Evolutionary conservation across 2,329 filamentous ascomycete genomes (phyloP).

Genomic region (Cadophora sp.): DNA sequence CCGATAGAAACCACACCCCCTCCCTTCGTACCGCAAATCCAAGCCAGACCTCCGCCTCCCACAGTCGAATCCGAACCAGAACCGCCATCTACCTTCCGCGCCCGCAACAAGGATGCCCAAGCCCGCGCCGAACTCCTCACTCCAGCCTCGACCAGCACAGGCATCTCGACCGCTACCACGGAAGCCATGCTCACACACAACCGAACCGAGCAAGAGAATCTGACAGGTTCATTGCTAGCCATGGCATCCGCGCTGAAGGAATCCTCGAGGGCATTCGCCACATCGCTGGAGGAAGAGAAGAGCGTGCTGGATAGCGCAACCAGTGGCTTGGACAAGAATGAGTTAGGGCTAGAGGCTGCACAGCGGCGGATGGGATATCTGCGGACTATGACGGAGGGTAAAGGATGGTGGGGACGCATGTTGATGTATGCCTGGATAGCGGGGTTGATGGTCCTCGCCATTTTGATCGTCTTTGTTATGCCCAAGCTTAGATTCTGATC

Average conservation of each 20-base stretch:
- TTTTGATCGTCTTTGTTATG: conserved; percentile 83
- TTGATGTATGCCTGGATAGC: conserved; percentile 86
- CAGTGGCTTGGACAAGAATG: conserved; percentile 78
- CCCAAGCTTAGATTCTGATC: conserved; percentile 84
- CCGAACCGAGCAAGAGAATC: conserved; percentile 79
- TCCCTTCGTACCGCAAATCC: conserved; percentile 14
- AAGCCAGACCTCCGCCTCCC: conserved; percentile 12
- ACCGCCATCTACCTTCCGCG: conserved; percentile 36
- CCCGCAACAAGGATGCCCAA: conserved; percentile 32
- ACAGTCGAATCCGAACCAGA: conserved; percentile 21
- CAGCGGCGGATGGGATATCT: conserved; percentile 79
- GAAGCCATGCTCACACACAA: conserved; percentile 80
- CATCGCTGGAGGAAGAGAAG: conserved; percentile 74
- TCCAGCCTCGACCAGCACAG: conserved; percentile 38
- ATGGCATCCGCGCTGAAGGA: conserved; percentile 81
- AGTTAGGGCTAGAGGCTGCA: conserved; percentile 77
- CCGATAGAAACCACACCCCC: conserved; percentile 25
- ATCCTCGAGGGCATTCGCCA: conserved; percentile 74
- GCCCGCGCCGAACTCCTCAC: conserved; percentile 34
- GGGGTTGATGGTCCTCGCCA: conserved; percentile 77
- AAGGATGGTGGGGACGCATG: conserved; percentile 85
- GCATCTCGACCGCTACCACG: conserved; percentile 57
- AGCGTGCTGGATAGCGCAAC: conserved; percentile 74
- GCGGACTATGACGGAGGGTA: conserved; percentile 82
- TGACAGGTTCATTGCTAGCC: conserved; percentile 81